Percentiles rank a stretch among this genome's conserved stretches.
These are phyloP conservation scores for Allium sativum DNA, from an alignment of 106 monocot species.

Conservation along the genomic window DNA sequence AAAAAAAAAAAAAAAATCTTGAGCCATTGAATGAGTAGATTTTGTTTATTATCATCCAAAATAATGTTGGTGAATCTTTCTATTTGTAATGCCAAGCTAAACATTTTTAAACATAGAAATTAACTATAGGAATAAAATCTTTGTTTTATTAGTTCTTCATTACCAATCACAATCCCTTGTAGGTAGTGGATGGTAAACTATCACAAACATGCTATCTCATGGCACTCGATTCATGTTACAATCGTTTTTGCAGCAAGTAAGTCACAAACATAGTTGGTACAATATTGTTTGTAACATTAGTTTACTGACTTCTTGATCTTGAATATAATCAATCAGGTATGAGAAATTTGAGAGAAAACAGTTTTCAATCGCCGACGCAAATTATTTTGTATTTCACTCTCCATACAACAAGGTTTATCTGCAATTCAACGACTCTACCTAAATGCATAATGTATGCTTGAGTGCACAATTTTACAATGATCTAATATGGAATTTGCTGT, in stretches of 20 bases:
- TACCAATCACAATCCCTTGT: not conserved
- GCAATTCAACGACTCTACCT: not conserved
- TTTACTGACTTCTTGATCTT: not conserved
- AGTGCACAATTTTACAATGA: too few species aligned
- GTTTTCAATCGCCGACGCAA: conserved; percentile 73
- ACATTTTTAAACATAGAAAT: not conserved
- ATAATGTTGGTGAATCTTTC: not conserved
- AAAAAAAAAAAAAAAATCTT: too few species aligned
- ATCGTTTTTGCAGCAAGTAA: conserved; percentile 69
- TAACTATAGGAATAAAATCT: not conserved
- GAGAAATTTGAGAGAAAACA: conserved; percentile 62
- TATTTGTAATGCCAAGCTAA: not conserved
- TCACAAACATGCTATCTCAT: conserved; percentile 97
- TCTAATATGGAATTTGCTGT: not conserved
- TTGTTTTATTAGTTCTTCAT: not conserved
- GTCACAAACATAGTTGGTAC: conserved; percentile 7
- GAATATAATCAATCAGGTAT: conserved; percentile 27
- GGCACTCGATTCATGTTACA: conserved; percentile 89
- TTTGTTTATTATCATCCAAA: not conserved
- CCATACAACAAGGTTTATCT: conserved; percentile 85
- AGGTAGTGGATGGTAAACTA: conserved; percentile 96
- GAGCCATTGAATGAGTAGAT: too few species aligned
- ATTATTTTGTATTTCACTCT: conserved; percentile 91
- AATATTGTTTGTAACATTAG: not conserved
- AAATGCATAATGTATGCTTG: too few species aligned